phyloP scores from a whole-genome alignment of 495 filamentous ascomycete genomes.

The Neurospora sublineolata region DNA sequence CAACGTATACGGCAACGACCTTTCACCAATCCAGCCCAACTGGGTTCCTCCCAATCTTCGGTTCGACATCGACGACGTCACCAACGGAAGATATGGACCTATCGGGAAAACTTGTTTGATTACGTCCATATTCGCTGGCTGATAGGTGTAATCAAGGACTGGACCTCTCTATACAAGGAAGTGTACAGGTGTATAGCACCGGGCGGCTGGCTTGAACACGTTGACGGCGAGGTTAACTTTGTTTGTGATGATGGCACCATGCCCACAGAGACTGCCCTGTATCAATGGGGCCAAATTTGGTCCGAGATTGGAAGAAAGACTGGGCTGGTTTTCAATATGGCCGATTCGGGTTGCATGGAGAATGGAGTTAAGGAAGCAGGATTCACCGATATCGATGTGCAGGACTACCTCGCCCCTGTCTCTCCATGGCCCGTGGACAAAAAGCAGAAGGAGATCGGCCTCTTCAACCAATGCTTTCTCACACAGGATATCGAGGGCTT shows the following conservation, averaged over 20 bases:
- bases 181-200: constrained; percentile 22
- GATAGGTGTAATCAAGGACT: constrained; percentile 38
- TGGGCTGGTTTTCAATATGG: neutral
- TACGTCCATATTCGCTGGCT: constrained; percentile 45
- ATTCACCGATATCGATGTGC: neutral
- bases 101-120: constrained; percentile 37
- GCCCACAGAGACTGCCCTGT: neutral
- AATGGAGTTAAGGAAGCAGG: neutral
- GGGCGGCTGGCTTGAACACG: constrained; percentile 21
- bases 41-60: constrained; percentile 33
- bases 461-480: neutral
- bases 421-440: neutral
- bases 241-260: neutral
- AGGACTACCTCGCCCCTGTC: neutral
- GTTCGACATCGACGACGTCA: constrained; percentile 43
- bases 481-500: neutral
- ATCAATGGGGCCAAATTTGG: neutral
- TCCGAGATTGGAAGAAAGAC: neutral
- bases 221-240: neutral
- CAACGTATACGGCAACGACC: constrained; percentile 48
- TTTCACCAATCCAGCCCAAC: constrained; percentile 42
- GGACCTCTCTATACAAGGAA: constrained; percentile 27
- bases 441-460: neutral
- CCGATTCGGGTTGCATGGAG: neutral
- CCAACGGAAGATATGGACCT: constrained; percentile 40